Percentiles rank a stretch among this genome's conserved stretches.
Evolutionary conservation across 768 basidiomycete genomes (phyloP).

Genomic region (Termitomyces sp.): DNA sequence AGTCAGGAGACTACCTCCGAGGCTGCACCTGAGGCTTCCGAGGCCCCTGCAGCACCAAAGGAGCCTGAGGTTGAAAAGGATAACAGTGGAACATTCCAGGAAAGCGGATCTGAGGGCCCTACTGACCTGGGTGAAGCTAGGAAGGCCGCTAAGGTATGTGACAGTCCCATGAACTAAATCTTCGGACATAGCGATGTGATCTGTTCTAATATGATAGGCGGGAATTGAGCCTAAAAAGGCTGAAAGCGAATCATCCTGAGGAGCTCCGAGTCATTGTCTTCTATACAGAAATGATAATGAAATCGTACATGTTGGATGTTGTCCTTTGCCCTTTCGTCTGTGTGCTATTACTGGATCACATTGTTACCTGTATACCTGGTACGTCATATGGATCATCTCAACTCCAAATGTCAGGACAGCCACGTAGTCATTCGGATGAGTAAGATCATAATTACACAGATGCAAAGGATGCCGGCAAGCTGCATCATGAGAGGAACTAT

Average conservation of each 20-base stretch:
- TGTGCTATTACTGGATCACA: too few relatives aligned
- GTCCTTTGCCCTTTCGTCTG: background rate
- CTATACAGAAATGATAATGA: background rate
- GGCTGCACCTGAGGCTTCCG: background rate
- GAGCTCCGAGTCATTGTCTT: background rate
- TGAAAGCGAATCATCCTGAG: constrained; percentile 6
- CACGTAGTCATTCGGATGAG: background rate
- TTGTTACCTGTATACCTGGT: background rate
- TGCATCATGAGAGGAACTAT: background rate
- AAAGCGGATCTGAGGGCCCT: constrained; percentile 17
- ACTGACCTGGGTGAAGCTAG: constrained; percentile 19
- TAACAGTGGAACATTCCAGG: constrained; percentile 14
- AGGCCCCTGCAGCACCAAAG: background rate
- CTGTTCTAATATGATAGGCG: constrained; percentile 12
- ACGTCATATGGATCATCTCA: background rate
- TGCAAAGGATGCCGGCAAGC: background rate
- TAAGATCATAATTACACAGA: background rate
- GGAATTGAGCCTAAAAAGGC: constrained; percentile 20
- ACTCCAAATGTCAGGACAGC: background rate
- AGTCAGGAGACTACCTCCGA: background rate
- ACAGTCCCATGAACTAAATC: background rate
- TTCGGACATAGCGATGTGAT: background rate
- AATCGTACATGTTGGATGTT: background rate
- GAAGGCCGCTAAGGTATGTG: constrained; percentile 22
- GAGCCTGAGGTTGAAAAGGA: constrained; percentile 4